Evolutionary conservation across 768 basidiomycete genomes (phyloP).

Genomic region (Gymnopilus dilepis): DNA sequence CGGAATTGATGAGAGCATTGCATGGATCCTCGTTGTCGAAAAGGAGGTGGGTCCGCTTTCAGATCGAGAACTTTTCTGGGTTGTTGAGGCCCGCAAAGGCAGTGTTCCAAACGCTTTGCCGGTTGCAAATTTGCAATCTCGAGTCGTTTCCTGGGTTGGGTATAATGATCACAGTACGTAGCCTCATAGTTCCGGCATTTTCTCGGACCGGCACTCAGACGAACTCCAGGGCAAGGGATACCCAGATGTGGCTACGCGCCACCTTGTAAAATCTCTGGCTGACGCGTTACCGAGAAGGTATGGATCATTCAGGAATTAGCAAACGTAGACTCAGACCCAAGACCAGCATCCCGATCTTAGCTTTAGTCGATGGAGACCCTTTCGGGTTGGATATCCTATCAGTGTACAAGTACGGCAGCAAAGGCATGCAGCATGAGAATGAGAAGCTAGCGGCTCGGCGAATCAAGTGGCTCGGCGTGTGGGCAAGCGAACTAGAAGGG

Average conservation of each 20-base stretch:
- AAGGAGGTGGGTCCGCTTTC: constrained; percentile 70
- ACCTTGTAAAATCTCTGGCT: constrained; percentile 77
- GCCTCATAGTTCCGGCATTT: too few relatives aligned
- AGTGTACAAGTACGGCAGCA: constrained; percentile 85
- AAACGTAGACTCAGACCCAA: not conserved
- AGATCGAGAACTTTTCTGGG: not conserved
- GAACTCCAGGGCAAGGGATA: constrained; percentile 88
- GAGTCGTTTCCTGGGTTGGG: constrained; percentile 63
- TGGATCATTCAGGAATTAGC: constrained; percentile 12
- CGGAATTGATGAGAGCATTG: constrained; percentile 53
- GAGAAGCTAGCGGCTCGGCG: constrained; percentile 68
- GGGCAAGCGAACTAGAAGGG: constrained; percentile 68
- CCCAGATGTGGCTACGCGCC: constrained; percentile 90
- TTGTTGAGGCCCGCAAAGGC: constrained; percentile 60
- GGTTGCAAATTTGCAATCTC: constrained; percentile 55
- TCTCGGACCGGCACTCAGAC: not conserved
- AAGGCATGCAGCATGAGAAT: constrained; percentile 71
- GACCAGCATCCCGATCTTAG: constrained; percentile 78
- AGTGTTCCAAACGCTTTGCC: constrained; percentile 88
- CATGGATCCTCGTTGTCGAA: constrained; percentile 89
- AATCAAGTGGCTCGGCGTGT: constrained; percentile 83
- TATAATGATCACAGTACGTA: constrained; percentile 74
- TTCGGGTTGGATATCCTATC: constrained; percentile 93
- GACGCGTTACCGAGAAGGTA: constrained; percentile 68
- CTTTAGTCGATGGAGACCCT: constrained; percentile 89